Base-by-base conservation (phyloP, 768 basidiomycete species). In the Termitomyces sp. region DNA sequence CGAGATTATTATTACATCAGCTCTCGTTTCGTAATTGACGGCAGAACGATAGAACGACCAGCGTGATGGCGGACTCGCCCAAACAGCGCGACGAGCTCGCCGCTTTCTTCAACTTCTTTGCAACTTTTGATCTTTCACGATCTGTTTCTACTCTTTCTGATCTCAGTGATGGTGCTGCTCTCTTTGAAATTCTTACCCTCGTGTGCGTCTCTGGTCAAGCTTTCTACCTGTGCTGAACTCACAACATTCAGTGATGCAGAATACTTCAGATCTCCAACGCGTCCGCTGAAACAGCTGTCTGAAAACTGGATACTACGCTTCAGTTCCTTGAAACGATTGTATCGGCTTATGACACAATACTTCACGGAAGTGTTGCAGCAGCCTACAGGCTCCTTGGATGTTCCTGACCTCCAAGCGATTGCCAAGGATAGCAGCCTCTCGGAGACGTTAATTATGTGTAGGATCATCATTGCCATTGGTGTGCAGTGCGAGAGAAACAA, bases 221-320 rank as follows among this genome's bases (percentile, higher is more conserved):
- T 19, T 21, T 15, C 3, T 7, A 26, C 33, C n/a, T 41, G 42
- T 52, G 3, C 21, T 43, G 8, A 60, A 11, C 15, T 50, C 54
- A 35, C 45, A 28, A 35, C 14, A 48, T 23, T 47, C 44, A 94
- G 92, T 62, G 93, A 94, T 73, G 75, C 77, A 48, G 80, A 85
- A 33, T 91, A 91, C 73, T 95, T 95, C 66, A 81, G 83, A 45
- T 81, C 80, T 53, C 72, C 84, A 4, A 72, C 76, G 19, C 81
- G 87, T 11, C 73, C 81, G 5, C 75, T 84, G 0, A 71, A 79
- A 17, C 84, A 89, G 53, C 78, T 78, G 2, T 83, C 87, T 11
- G 91, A 93, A 65, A 94, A 91, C 71, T 96, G 93, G 93, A 90
- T 94, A 55, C 71, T 94, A 33, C 84, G 92, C 12, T 92, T 94